Evolutionary conservation across 768 basidiomycete genomes (phyloP).

Genomic region (Mycena vulgaris): DNA sequence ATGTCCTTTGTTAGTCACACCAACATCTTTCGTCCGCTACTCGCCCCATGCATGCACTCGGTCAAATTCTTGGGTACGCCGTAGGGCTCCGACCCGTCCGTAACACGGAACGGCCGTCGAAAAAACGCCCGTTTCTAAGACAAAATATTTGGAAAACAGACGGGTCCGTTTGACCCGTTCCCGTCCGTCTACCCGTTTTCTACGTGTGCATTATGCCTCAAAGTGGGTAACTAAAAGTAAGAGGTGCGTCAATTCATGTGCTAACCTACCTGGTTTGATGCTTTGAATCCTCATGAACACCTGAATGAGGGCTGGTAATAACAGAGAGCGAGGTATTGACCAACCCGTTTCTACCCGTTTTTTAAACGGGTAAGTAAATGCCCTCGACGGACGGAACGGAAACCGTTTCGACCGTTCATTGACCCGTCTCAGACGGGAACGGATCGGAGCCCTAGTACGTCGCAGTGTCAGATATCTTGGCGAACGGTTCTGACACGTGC

Average conservation of each 20-base stretch:
- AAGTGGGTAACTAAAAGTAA: too few relatives aligned
- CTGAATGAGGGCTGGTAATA: not conserved
- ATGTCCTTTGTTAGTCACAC: too few relatives aligned
- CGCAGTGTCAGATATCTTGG: too few relatives aligned
- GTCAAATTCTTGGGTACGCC: too few relatives aligned
- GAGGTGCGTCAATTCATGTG: not conserved
- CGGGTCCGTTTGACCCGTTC: slow-evolving; percentile 4
- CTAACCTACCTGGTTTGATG: not conserved
- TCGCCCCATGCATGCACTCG: too few relatives aligned
- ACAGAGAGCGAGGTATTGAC: not conserved
- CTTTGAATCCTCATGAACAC: not conserved
- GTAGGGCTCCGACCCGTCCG: slow-evolving; percentile 2
- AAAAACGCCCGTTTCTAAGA: not conserved
- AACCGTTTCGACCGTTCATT: not conserved
- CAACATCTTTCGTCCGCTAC: too few relatives aligned
- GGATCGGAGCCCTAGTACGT: too few relatives aligned
- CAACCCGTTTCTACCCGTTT: not conserved
- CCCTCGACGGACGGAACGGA: slow-evolving; percentile 6
- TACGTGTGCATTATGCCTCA: not conserved
- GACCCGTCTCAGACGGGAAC: not conserved
- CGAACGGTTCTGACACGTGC: too few relatives aligned
- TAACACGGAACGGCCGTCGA: slow-evolving; percentile 1
- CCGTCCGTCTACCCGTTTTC: slow-evolving; percentile 10
- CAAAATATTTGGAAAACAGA: not conserved
- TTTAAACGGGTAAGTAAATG: too few relatives aligned